Conservation (phyloP, 2,329 filamentous ascomycete species). For the Penicillium capsulatum region DNA sequence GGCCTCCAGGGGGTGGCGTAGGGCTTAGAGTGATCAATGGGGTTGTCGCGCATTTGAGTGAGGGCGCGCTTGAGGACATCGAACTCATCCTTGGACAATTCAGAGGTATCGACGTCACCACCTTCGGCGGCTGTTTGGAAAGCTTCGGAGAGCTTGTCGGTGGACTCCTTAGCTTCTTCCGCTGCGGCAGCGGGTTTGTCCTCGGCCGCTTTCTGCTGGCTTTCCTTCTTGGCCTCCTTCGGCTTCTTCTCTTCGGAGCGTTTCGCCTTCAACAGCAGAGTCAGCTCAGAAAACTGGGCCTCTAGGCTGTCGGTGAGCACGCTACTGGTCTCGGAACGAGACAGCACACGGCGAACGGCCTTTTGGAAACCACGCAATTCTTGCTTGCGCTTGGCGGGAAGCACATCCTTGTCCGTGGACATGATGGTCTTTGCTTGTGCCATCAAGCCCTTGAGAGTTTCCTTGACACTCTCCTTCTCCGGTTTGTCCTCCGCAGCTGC, state of each 20-base stretch:
- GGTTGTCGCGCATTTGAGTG: slow-evolving; percentile 66
- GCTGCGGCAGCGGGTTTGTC: slow-evolving; percentile 12
- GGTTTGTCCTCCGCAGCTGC: slow-evolving; percentile 25
- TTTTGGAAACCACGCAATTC: slow-evolving; percentile 68
- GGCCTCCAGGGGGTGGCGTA: slow-evolving; percentile 91
- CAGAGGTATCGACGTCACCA: slow-evolving; percentile 39
- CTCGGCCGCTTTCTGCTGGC: slow-evolving; percentile 17
- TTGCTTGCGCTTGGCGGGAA: slow-evolving; percentile 70
- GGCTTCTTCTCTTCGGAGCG: slow-evolving; percentile 24
- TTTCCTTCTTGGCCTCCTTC: slow-evolving; percentile 15
- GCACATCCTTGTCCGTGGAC: slow-evolving; percentile 46
- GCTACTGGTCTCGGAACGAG: slow-evolving; percentile 47
- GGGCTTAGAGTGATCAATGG: slow-evolving; percentile 70
- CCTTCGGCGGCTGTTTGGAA: slow-evolving; percentile 31
- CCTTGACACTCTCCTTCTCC: slow-evolving; percentile 39
- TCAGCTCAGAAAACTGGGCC: slow-evolving; percentile 52
- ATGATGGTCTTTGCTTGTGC: slow-evolving; percentile 59
- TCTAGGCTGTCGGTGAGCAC: slow-evolving; percentile 49
- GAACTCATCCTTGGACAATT: slow-evolving; percentile 48
- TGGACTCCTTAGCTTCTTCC: slow-evolving; percentile 18
- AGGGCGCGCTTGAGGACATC: slow-evolving; percentile 54
- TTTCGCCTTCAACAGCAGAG: slow-evolving; percentile 47
- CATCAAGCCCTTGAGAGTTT: slow-evolving; percentile 53
- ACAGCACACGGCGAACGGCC: slow-evolving; percentile 60
- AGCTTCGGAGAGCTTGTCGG: slow-evolving; percentile 32